phyloP scores from a whole-genome alignment of 495 filamentous ascomycete species.

The Penicillium alfredii region DNA sequence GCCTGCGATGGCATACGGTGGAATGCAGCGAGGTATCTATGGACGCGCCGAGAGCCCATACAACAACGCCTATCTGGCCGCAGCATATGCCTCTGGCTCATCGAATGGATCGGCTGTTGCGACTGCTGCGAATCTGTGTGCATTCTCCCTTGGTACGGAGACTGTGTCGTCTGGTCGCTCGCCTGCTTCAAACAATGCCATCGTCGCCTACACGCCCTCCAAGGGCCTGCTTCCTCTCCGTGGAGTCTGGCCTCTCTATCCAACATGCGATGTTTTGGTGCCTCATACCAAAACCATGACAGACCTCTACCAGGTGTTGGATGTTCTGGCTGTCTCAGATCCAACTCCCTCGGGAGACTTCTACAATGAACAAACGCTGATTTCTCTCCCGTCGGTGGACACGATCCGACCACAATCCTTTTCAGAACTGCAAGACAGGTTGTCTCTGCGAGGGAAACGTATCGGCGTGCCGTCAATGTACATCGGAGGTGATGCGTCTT shows the following conservation, averaged over 20 bases:
- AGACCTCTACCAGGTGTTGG: conserved; percentile 28
- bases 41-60: conserved; percentile 35
- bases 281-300: conserved; percentile 31
- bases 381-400: conserved; percentile 22
- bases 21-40: conserved; percentile 35
- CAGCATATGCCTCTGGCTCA: conserved; percentile 33
- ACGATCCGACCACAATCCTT: conserved; percentile 23
- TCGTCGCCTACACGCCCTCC: conserved; percentile 35
- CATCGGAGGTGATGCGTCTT: conserved; percentile 23
- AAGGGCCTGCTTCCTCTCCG: conserved; percentile 31
- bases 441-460: conserved; percentile 23
- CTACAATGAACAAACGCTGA: conserved; percentile 27
- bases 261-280: conserved; percentile 33
- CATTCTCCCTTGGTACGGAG: conserved; percentile 33
- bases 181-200: conserved; percentile 33
- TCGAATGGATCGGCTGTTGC: conserved; percentile 38
- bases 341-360: conserved; percentile 25
- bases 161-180: conserved; percentile 37
- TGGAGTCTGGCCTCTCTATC: conserved; percentile 32
- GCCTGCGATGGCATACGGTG: conserved; percentile 40
- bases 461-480: conserved; percentile 33
- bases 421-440: conserved; percentile 10
- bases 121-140: conserved; percentile 30
- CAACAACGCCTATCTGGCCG: conserved; percentile 26
- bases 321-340: conserved; percentile 27